Evolutionary conservation across 2,329 filamentous ascomycete species (phyloP), one percentile per base, ranked within the genome.

Genomic region (Trichophyton schoenleinii): DNA sequence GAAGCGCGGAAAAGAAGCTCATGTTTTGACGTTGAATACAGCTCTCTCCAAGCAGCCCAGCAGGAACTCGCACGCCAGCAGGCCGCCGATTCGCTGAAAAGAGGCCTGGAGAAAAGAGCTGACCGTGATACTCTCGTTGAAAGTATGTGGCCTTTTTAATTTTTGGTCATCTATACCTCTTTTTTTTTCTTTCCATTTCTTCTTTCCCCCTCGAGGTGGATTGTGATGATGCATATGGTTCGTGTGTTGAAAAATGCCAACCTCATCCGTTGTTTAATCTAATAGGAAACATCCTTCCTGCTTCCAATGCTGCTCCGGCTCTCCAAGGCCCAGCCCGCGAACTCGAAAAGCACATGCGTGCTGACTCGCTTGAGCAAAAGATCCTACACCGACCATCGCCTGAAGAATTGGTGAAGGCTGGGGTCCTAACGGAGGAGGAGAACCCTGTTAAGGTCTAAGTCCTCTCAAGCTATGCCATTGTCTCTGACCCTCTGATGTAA

Each of bases 271-370:
- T 31, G 22, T 55, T 55, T 13, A 3, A 49, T 36, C 64, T 20
- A 60, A 60, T 68, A 92, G 88, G 86, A 67, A 95, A 96, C 75
- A 96, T 96, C 72, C 85, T 96, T 28, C 88, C 89, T 28, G 84
- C 85, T 61, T 87, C 87, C 36, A 87, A 75, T 59, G 89, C 87
- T 18, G 90, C 91, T 0, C 91, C 91, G 0, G 82, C 87, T 1
- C 79, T 96, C 60, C 85, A 87, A 70, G 89, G 87, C 61, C 84
- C 90, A 64, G 90, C 94, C 74, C 87, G 83, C 70, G 89, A 95
- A 78, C 84, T 96, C 48, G 84, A 91, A 74, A 90, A 86, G 72
- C 87, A 90, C 73, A 96, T 96, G 91, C 83, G 87, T 13, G 87
- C 85, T 63, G 89, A 96, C 73, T 87, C 82, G 61, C 80, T 96